Conservation (phyloP, 2,329 filamentous ascomycete genomes). For the Aspergillus sp. region DNA sequence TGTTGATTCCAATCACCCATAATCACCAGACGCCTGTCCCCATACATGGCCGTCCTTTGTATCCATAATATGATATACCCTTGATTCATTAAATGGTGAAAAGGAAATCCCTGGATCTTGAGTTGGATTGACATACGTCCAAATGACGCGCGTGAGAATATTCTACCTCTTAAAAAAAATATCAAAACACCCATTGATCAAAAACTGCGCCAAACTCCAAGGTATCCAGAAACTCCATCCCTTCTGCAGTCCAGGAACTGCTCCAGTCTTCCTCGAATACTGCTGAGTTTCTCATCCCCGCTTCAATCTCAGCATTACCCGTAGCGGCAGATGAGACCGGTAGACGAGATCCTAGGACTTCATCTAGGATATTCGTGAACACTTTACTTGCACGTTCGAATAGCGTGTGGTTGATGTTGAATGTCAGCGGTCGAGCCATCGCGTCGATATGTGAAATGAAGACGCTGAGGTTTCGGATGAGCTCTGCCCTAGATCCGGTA, state of each 20-base stretch:
- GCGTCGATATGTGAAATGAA: conserved; percentile 41
- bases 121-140: too few relatives aligned
- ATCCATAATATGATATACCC: too few relatives aligned
- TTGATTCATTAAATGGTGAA: too few relatives aligned
- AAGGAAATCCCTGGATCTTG: too few relatives aligned
- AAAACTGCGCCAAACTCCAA: conserved; percentile 22
- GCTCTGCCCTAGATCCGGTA: conserved; percentile 32
- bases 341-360: conserved; percentile 22
- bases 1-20: too few relatives aligned
- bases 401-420: conserved; percentile 19
- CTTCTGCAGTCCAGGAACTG: conserved; percentile 11
- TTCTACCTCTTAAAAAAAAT: too few relatives aligned
- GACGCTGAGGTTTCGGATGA: conserved; percentile 41
- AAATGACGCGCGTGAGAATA: too few relatives aligned
- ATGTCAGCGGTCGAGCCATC: conserved; percentile 32
- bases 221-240: conserved; percentile 22
- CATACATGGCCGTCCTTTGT: too few relatives aligned
- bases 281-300: conserved; percentile 2
- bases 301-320: conserved; percentile 5
- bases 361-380: conserved; percentile 27
- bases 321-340: background rate
- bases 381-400: conserved; percentile 21
- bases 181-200: conserved; percentile 23
- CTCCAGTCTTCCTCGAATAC: background rate
- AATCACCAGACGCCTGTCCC: too few relatives aligned